phyloP scores from a whole-genome alignment of 805 yeast species.

The Wickerhamiella vanderwaltii region DNA sequence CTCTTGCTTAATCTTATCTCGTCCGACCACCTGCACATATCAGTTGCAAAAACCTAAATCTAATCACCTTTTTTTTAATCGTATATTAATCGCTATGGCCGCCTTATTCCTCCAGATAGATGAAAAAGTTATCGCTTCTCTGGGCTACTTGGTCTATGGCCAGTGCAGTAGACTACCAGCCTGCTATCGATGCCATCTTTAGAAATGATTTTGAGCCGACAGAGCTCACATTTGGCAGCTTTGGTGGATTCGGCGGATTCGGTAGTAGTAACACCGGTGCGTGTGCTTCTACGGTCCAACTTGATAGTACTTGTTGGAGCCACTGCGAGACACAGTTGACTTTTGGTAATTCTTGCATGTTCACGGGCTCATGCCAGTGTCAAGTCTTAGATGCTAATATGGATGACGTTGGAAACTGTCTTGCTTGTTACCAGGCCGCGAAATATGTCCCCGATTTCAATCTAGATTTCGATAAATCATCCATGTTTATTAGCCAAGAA shows the following conservation, averaged over 20 bases:
- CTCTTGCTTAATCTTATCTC: too few relatives aligned
- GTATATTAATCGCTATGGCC: too few relatives aligned
- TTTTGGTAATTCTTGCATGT: neutral
- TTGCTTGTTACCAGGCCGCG: constrained; percentile 9
- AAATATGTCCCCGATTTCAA: constrained; percentile 2
- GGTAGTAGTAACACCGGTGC: neutral
- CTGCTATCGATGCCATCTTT: constrained; percentile 7
- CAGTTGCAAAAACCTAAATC: too few relatives aligned
- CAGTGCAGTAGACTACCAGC: constrained; percentile 4
- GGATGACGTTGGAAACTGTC: constrained; percentile 9
- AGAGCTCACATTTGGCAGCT: constrained; percentile 4
- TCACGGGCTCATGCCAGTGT: constrained; percentile 6
- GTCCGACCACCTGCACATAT: too few relatives aligned
- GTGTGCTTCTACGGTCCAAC: constrained; percentile 1
- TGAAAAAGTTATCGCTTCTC: too few relatives aligned
- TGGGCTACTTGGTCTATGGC: constrained; percentile 1
- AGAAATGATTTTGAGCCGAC: constrained; percentile 4
- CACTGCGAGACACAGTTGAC: constrained; percentile 12
- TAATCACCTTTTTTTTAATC: too few relatives aligned
- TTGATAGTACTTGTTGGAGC: constrained; percentile 7
- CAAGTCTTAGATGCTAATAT: constrained; percentile 1
- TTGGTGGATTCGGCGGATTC: constrained; percentile 4
- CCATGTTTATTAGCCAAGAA: neutral
- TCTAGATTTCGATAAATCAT: constrained; percentile 5
- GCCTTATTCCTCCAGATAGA: too few relatives aligned